Base-by-base conservation (phyloP, 768 basidiomycete species). In the Tephrocybe sp. region DNA sequence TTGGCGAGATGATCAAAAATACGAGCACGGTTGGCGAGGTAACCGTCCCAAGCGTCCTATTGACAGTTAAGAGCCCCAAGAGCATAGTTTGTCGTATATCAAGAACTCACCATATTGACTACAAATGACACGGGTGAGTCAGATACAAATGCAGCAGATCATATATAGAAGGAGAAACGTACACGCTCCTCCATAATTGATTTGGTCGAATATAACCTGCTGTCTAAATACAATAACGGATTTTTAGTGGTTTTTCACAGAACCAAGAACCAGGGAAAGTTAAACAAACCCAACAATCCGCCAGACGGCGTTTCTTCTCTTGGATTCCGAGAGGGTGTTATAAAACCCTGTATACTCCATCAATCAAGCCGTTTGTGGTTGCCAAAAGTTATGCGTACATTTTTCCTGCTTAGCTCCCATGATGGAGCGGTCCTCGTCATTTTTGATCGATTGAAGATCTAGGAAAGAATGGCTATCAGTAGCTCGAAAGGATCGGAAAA, bases 351-450 rank as follows among this genome's bases (percentile, higher is more conserved):
- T n/a, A n/a, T n/a, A n/a, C n/a, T n/a, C n/a, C n/a, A n/a, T n/a
- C n/a, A n/a, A n/a, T n/a, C n/a, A n/a, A n/a, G n/a, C n/a, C n/a
- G n/a, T n/a, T n/a, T n/a, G n/a, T n/a, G n/a, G n/a, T n/a, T n/a
- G n/a, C n/a, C n/a, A n/a, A n/a, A n/a, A n/a, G n/a, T n/a, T n/a
- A n/a, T n/a, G n/a, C 29, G 12, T 30, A 30, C 18, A 83, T 57
- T 72, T 63, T 56, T 83, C 78, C 63, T 84, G 82, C 4, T 66
- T 61, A 8, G 69, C 58, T 4, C 81, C 82, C 76, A 82, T 82
- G 31, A 82, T 57, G 3, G 80, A 78, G 16, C 80, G 72, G 47
- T 75, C 70, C 8, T 62, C 57, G 45, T 70, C 68, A 61, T 82
- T 79, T 15, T 79, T 82, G 15, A 81, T 60, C 56, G 79, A 76